phyloP scores from a whole-genome alignment of 192 early-diverging fungal species.

The Coemansia aciculifera region DNA sequence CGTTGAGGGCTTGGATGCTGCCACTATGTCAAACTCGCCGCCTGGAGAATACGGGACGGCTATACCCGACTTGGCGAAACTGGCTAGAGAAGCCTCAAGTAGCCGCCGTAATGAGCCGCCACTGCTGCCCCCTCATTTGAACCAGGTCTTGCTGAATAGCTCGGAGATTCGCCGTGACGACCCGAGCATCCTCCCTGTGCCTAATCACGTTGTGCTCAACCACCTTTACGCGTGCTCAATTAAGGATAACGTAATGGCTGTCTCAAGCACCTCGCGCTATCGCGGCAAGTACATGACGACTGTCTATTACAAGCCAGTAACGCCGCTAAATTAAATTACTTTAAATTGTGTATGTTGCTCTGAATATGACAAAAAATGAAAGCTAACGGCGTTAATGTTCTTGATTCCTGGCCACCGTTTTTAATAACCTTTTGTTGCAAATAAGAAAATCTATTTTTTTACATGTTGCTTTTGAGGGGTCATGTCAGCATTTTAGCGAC shows the following conservation, averaged over 20 bases:
- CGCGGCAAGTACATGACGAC: conserved; percentile 77
- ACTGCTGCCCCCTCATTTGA: conserved; percentile 86
- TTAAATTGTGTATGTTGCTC: not conserved
- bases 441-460: not conserved
- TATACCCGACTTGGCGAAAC: conserved; percentile 59
- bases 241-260: conserved; percentile 92
- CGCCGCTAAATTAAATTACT: conserved; percentile 12
- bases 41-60: conserved; percentile 63
- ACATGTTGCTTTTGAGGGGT: not conserved
- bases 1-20: conserved; percentile 52
- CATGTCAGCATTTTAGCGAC: conserved; percentile 12
- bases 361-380: not conserved
- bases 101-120: conserved; percentile 68
- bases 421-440: conserved; percentile 12
- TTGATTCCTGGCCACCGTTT: conserved; percentile 49
- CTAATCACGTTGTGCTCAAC: conserved; percentile 91
- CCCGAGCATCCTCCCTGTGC: conserved; percentile 77
- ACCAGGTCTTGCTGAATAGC: conserved; percentile 88
- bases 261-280: conserved; percentile 88
- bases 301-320: conserved; percentile 56
- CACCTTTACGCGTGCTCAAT: conserved; percentile 97
- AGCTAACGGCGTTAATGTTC: conserved; percentile 19
- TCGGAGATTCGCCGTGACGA: conserved; percentile 71
- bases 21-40: conserved; percentile 59
- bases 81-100: conserved; percentile 33